These are phyloP conservation scores for Citrus glauca DNA, from an alignment of 345 rosid genomes.

Conservation along the genomic window DNA sequence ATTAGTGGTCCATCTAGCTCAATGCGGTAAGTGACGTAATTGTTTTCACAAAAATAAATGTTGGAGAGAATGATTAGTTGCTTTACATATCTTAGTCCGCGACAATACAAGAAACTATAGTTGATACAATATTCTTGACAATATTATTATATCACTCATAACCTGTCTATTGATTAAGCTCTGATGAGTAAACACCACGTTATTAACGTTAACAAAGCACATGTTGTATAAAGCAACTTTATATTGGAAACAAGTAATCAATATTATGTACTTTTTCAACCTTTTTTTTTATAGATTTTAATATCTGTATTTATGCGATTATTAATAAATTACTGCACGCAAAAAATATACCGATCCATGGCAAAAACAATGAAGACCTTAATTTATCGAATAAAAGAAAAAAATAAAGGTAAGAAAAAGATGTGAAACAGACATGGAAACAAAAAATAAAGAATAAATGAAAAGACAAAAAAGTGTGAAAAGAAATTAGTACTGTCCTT, in stretches of 20 bases:
- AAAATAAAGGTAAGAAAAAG: neutral
- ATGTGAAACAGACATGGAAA: neutral
- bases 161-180: neutral
- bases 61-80: slow-evolving; percentile 20
- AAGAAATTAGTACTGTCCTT: neutral
- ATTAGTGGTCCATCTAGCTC: neutral
- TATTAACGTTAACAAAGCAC: too few species aligned
- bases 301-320: too few species aligned
- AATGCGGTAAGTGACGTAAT: neutral
- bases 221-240: too few species aligned
- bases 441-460: neutral
- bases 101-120: neutral
- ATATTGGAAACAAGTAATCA: too few species aligned
- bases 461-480: neutral
- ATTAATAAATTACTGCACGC: too few species aligned
- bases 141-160: too few species aligned
- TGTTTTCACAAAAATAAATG: neutral
- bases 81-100: neutral
- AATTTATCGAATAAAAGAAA: neutral
- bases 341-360: too few species aligned
- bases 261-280: too few species aligned
- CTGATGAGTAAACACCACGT: neutral
- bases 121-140: neutral
- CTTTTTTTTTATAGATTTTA: too few species aligned
- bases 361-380: neutral